A percentile compares a stretch with the other conserved stretches of the same genome.
phyloP scores from a whole-genome alignment of 140 eudicot species.

The Anethum foeniculum region DNA sequence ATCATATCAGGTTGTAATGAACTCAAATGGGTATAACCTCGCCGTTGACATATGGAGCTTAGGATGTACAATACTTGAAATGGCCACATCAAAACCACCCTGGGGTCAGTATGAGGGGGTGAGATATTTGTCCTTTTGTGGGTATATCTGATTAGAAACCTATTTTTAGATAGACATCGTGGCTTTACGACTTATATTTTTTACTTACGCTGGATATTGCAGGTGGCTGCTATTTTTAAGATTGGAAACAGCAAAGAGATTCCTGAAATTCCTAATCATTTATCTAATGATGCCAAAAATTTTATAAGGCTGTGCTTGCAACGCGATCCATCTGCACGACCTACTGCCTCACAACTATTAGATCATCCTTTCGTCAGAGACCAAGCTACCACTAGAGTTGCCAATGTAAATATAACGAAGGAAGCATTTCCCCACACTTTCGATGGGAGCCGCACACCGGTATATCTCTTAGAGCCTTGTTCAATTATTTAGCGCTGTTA shows the following conservation, averaged over 20 bases:
- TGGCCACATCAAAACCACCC: constrained; percentile 96
- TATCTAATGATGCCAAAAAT: constrained; percentile 74
- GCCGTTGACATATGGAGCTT: constrained; percentile 97
- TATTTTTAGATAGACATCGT: neutral
- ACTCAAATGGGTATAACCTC: constrained; percentile 76
- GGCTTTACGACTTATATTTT: neutral
- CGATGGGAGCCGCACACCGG: constrained; percentile 92
- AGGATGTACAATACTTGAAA: constrained; percentile 93
- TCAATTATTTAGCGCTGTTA: neutral
- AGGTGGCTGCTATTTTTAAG: constrained; percentile 98
- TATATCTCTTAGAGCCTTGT: constrained; percentile 22
- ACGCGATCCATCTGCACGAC: constrained; percentile 70
- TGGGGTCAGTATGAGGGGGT: constrained; percentile 99
- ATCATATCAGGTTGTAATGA: constrained; percentile 71
- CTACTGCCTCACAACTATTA: constrained; percentile 61
- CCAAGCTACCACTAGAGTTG: constrained; percentile 50
- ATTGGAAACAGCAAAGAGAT: constrained; percentile 96
- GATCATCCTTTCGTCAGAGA: constrained; percentile 74
- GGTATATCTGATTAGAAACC: neutral
- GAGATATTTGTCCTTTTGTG: constrained; percentile 7
- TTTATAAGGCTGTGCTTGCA: constrained; percentile 74
- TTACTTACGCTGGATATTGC: constrained; percentile 11
- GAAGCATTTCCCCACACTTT: constrained; percentile 68
- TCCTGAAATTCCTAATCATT: constrained; percentile 80
- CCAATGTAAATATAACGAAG: constrained; percentile 44